These are phyloP conservation scores for Eleusine coracana DNA, from an alignment of 176 grass and related monocot species.

Conservation along the genomic window DNA sequence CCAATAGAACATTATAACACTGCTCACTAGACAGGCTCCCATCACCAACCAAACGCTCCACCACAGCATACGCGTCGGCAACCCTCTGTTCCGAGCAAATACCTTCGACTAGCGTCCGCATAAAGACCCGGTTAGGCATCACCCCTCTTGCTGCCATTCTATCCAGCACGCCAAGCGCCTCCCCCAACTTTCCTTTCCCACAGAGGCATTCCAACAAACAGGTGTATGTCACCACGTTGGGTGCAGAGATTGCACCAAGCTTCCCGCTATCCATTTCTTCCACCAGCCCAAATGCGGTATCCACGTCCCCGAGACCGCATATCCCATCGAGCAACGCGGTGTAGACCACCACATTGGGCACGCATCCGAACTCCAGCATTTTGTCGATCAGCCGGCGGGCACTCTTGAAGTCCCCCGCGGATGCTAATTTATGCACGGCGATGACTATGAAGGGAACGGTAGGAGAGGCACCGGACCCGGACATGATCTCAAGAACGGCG, in stretches of 20 bases:
- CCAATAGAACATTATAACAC: conserved; percentile 71
- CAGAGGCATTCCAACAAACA: conserved; percentile 92
- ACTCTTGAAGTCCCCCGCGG: conserved; percentile 43
- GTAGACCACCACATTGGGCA: conserved; percentile 64
- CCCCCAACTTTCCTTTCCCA: conserved; percentile 42
- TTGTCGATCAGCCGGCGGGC: conserved; percentile 59
- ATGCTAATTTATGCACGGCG: conserved; percentile 61
- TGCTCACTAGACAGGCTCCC: conserved; percentile 41
- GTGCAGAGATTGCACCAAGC: conserved; percentile 42
- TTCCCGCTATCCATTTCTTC: conserved; percentile 59
- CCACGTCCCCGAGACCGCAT: conserved; percentile 47
- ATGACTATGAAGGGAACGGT: conserved; percentile 58
- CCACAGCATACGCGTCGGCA: conserved; percentile 34
- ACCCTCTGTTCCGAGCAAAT: conserved; percentile 40
- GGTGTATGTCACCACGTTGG: conserved; percentile 83
- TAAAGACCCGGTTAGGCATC: conserved; percentile 60
- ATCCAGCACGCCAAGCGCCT: conserved; percentile 62
- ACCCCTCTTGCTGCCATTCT: conserved; percentile 67
- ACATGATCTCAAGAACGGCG: conserved; percentile 66
- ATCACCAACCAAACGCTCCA: conserved; percentile 58
- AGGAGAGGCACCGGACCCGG: conserved; percentile 30
- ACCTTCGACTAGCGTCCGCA: conserved; percentile 58
- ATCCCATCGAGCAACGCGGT: conserved; percentile 70
- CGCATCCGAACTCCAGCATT: conserved; percentile 65
- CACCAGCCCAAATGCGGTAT: conserved; percentile 44